A percentile compares a stretch with the other conserved stretches of the same genome.
phyloP scores from a whole-genome alignment of 345 rosid genomes.

The Lepidium sativum region DNA sequence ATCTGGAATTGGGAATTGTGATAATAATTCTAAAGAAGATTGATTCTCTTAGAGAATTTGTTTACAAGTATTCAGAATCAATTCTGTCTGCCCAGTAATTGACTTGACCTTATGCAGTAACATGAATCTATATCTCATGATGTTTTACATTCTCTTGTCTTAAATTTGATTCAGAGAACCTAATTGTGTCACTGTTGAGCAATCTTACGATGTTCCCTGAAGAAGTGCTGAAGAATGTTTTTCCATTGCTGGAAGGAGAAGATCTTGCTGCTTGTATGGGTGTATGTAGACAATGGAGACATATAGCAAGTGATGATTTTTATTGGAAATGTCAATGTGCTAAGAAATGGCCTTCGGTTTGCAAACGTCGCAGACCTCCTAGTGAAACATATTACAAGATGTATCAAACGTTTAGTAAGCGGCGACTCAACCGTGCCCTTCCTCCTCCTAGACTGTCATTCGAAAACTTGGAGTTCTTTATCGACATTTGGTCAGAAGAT shows the following conservation, averaged over 20 bases:
- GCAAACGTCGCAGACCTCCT: conserved; percentile 62
- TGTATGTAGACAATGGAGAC: conserved; percentile 82
- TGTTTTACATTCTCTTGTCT: neutral
- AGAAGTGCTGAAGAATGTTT: conserved; percentile 76
- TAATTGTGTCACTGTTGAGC: neutral
- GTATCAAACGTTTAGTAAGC: conserved; percentile 55
- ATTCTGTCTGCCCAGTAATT: too few relatives aligned
- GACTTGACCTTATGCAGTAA: too few relatives aligned
- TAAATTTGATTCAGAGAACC: neutral
- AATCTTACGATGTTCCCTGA: conserved; percentile 36
- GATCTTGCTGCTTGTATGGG: conserved; percentile 78
- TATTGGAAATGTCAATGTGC: conserved; percentile 88
- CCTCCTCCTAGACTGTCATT: conserved; percentile 80
- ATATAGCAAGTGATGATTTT: conserved; percentile 66
- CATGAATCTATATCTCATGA: too few relatives aligned
- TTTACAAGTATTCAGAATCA: neutral
- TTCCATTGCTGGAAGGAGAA: conserved; percentile 61
- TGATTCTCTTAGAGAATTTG: too few relatives aligned
- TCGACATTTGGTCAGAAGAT: conserved; percentile 83
- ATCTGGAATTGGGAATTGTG: too few relatives aligned
- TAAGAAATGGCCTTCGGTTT: conserved; percentile 86
- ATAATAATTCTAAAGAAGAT: too few relatives aligned
- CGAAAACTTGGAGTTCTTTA: conserved; percentile 62
- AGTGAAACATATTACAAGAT: conserved; percentile 59
- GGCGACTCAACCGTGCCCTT: conserved; percentile 33